Conservation (phyloP, 768 basidiomycete genomes). For the Kwoniella botswanensis region DNA sequence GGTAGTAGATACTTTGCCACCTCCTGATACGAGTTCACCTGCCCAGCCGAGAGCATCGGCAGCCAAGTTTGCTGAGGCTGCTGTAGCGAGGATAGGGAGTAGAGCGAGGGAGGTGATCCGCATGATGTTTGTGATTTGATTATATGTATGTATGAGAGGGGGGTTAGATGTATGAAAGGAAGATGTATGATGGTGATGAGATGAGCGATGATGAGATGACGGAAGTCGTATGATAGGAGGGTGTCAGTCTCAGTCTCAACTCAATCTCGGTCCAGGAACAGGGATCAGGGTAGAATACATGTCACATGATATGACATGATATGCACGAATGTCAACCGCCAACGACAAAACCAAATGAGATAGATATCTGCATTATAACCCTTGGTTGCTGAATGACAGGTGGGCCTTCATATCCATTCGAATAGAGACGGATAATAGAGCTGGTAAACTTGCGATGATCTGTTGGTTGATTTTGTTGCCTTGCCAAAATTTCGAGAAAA, state of each 20-base stretch:
- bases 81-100: constrained; percentile 36
- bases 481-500: no score
- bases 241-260: not conserved
- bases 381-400: no score
- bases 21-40: constrained; percentile 35
- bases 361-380: no score
- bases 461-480: not conserved
- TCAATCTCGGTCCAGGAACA: not conserved
- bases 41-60: constrained; percentile 41
- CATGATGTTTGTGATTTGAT: constrained; percentile 18
- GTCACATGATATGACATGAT: not conserved
- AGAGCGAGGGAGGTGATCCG: constrained; percentile 33
- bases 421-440: no score
- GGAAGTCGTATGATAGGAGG: not conserved
- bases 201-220: constrained; percentile 42
- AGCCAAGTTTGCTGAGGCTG: constrained; percentile 34
- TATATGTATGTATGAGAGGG: not conserved
- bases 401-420: no score
- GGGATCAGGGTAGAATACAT: not conserved
- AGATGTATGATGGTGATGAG: constrained; percentile 35
- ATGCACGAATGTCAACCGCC: no score
- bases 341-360: no score
- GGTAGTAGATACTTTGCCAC: constrained; percentile 19
- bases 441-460: no score
- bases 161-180: constrained; percentile 10